Evolutionary conservation across 2,329 filamentous ascomycete genomes (phyloP), one percentile per base, ranked within the genome.

Genomic region (Elsinoe arachidis): DNA sequence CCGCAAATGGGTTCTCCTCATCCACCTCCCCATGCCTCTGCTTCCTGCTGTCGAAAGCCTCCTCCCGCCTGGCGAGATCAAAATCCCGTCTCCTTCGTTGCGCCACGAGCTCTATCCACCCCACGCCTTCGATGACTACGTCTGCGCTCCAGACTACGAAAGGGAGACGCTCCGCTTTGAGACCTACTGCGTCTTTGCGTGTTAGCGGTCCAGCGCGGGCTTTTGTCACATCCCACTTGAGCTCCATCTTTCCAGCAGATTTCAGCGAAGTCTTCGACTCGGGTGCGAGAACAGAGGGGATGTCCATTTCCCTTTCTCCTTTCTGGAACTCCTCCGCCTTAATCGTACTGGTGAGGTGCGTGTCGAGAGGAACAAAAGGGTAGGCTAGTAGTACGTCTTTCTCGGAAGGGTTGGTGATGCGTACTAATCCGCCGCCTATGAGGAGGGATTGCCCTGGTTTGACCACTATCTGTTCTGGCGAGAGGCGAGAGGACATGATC

Each of bases 41-140:
- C 26, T 5, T 30, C 26, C 26, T 30, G 26, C 26, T 7, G 4
- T 30, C 57, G 41, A 65, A 56, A 41, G 63, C 63, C 59, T 69
- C 46, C 2, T 60, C 58, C 3, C 33, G n/a, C 60, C 33, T 59
- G 57, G 41, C 65, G 51, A 38, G 63, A 63, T 60, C 68, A 14
- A 30, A 35, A 15, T 53, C 43, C 2, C 38, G 57, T 33, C 44
- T 49, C 46, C 56, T 44, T n/a, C 52, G 54, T 72, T 99, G 92
- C 2, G 85, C 85, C 0, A 84, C 85, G 39, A 99, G 71, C 72
- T 99, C 93, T 2, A 99, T 80, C 88, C 95, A 99, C 6, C 93
- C 93, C 23, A 90, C 86, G 1, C 93, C 90, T 69, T 97, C 92
- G 52, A 99, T 84, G 12, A 99, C 75, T 21, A 99, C 83, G 67